Base-by-base conservation (phyloP, 257 asterid genomes). In the Jacaranda mimosifolia region DNA sequence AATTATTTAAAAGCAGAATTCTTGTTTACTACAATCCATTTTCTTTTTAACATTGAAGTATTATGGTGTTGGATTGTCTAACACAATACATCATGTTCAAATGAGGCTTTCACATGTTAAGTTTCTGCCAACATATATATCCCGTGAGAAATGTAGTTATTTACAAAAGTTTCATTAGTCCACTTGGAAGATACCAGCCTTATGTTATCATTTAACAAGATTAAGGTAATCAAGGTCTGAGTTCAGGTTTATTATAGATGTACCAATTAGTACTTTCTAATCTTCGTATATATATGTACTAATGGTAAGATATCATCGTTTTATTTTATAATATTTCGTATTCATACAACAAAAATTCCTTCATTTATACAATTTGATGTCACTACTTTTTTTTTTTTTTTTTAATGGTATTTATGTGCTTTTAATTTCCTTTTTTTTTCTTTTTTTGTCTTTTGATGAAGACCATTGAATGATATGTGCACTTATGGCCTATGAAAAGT, bases 21-120 rank as follows among this genome's bases (percentile, higher is more conserved):
- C 87, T 65, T 56, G 48, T 49, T 57, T 64, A 8, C 32, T 26
- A 79, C 81, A 59, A 70, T 74, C 81, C 84, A 87, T 83, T n/a
- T n/a, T n/a, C n/a, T n/a, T n/a, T n/a, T n/a, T 79, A 74, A 81
- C 62, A 70, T 85, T 86, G 81, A 12, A 48, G 53, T 48, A 9
- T 48, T 48, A 48, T 48, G 53, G n/a, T 48, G 3, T 48, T 48
- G 14, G 53, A 48, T 48, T 48, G n/a, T 48, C 53, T 11, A 48
- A 48, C 3, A 2, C 53, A 48, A 48, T 48, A 12, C 7, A 48
- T 48, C 53, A 10, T 48, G n/a, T 13, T 48, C 53, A 48, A 10
- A 15, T 48, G 53, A 48, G 7, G n/a, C 4, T 48, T 48, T 48
- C 32, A 26, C 32, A 26, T 26, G 32, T 48, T 10, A 48, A 8